Conservation (phyloP, 768 basidiomycete genomes). For the Boletus coccyginus region DNA sequence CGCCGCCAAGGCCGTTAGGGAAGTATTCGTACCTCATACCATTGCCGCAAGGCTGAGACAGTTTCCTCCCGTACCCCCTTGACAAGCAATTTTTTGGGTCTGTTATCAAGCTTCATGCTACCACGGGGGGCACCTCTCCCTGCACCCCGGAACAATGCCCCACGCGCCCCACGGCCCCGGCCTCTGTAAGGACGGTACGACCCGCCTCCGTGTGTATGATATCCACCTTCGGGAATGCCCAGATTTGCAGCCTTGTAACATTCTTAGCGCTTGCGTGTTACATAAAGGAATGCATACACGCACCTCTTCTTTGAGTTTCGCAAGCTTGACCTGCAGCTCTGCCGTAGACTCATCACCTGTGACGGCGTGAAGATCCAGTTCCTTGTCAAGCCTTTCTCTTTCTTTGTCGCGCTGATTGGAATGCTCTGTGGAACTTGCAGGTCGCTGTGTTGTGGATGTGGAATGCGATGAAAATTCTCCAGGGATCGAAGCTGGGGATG, state of each 20-base stretch:
- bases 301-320: conserved; percentile 78
- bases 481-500: conserved; percentile 28
- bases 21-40: conserved; percentile 66
- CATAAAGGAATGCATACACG: conserved; percentile 18
- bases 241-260: conserved; percentile 64
- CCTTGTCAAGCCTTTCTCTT: conserved; percentile 72
- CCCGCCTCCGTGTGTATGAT: conserved; percentile 33
- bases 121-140: conserved; percentile 65
- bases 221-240: conserved; percentile 56
- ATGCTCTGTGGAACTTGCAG: conserved; percentile 27
- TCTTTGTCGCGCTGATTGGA: conserved; percentile 52
- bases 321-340: conserved; percentile 70
- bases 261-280: conserved; percentile 4
- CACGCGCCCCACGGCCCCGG: conserved; percentile 54
- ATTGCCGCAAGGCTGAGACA: conserved; percentile 65
- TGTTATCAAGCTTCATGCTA: conserved; percentile 89
- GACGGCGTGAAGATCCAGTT: conserved; percentile 65
- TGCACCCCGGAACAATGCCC: conserved; percentile 58
- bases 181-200: conserved; percentile 67
- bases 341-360: conserved; percentile 53
- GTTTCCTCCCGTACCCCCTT: conserved; percentile 61
- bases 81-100: conserved; percentile 76
- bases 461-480: conserved; percentile 30
- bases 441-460: conserved; percentile 21
- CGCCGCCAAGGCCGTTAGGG: neutral